Base-by-base conservation (phyloP, 495 filamentous ascomycete genomes). In the Xylaria venustula region DNA sequence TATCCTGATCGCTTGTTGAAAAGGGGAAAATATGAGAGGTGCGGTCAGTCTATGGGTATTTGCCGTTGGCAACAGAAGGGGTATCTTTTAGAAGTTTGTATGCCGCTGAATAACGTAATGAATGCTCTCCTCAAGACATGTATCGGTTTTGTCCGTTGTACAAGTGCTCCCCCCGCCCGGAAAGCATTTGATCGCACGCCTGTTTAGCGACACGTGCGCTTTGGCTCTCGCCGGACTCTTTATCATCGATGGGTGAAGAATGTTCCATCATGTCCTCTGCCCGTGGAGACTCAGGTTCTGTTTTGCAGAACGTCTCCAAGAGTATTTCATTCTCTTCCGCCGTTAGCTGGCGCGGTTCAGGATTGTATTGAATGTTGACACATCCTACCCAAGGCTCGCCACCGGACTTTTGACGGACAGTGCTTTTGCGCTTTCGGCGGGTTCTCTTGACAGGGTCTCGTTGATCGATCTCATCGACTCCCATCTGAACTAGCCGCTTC, bases 121-220 rank as follows among this genome's bases (percentile, higher is more conserved):
- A 9, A 32, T 23, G 53, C 23, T 15, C 19, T 23, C 23, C 22
- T 60, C 28, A 52, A 45, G 47, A 11, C 26, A 60, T 45, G 37
- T 60, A 60, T 12, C n/a, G 47, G 15, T 17, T 60, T 36, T 52
- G 28, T 28, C 32, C 55, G 8, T 37, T 48, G 23, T 60, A 60
- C 2, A 60, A n/a, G 7, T 52, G 47, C 6, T 60, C 47, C 36
- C 34, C 41, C 36, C 51, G 48, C 22, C 60, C 59, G 11, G 64
- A 50, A 46, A 78, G 69, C 62, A 78, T 61, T 59, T 77, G 71
- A 20, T 78, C 73, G 60, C 75, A 78, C 0, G 75, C 75, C 30
- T 77, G 74, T 17, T 72, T 72, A 2, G 77, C 77, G 11, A 79
- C 72, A 5, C 72, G 67, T 36, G 73, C 74, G 64, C 75, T 76